A percentile compares a stretch with the other conserved stretches of the same genome.
Conservation (phyloP, 1,284 basidiomycete genomes). For the Leucoagaricus sp. region DNA sequence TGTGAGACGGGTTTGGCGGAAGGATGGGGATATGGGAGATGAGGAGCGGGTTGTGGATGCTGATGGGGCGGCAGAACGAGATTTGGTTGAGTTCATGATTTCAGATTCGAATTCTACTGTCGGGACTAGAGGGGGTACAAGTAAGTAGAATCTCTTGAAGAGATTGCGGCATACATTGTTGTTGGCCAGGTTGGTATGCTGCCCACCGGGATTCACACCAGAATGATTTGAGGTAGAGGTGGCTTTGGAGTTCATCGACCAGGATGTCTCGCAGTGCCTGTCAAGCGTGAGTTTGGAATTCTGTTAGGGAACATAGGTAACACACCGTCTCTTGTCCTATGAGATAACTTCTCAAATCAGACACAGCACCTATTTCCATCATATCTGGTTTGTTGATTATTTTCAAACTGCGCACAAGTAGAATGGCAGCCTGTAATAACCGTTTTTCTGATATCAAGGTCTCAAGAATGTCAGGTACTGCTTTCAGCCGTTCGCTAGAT, state of each 20-base stretch:
- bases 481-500: conserved; percentile 83
- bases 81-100: conserved; percentile 20
- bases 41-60: conserved; percentile 40
- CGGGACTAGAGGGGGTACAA: conserved; percentile 21
- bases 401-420: conserved; percentile 89
- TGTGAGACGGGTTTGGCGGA: conserved; percentile 49
- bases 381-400: conserved; percentile 92
- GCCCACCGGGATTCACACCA: conserved; percentile 96
- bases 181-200: conserved; percentile 81
- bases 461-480: conserved; percentile 91
- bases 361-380: conserved; percentile 90
- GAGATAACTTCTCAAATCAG: conserved; percentile 88
- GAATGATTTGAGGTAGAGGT: conserved; percentile 96
- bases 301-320: neutral
- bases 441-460: conserved; percentile 95
- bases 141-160: conserved; percentile 3
- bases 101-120: conserved; percentile 41
- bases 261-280: conserved; percentile 91
- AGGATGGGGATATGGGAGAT: conserved; percentile 40
- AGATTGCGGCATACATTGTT: conserved; percentile 55
- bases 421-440: conserved; percentile 85
- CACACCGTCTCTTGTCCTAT: conserved; percentile 82
- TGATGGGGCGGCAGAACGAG: conserved; percentile 23
- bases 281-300: conserved; percentile 22
- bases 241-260: conserved; percentile 94